Conservation (phyloP, 352 stramenopile species). For the Pythium aquatile region DNA sequence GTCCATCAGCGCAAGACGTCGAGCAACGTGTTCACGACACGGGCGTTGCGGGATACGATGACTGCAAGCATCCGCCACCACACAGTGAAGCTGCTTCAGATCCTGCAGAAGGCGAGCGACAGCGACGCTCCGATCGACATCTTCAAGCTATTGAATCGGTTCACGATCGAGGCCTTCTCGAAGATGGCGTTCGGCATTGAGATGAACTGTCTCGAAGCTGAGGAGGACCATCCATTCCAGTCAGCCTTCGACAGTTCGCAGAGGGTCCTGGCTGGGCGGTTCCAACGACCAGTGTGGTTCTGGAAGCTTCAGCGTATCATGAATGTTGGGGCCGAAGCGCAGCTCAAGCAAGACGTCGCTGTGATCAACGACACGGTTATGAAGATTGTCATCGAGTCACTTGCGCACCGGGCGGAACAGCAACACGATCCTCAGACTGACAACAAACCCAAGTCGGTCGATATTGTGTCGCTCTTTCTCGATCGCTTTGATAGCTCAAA, state of each 20-base stretch:
- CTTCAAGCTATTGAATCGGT: slow-evolving; percentile 8
- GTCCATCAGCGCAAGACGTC: slow-evolving; percentile 69
- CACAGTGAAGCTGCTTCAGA: not conserved
- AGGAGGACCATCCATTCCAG: slow-evolving; percentile 15
- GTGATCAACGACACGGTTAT: slow-evolving; percentile 35
- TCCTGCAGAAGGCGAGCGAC: not conserved
- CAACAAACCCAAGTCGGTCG: slow-evolving; percentile 24
- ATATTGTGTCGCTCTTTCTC: slow-evolving; percentile 21
- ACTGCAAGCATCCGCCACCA: not conserved
- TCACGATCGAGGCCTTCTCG: slow-evolving; percentile 22
- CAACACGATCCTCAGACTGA: not conserved
- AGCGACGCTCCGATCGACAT: not conserved
- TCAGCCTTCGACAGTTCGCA: slow-evolving; percentile 33
- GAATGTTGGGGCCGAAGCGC: slow-evolving; percentile 36
- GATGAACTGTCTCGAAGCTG: slow-evolving; percentile 9
- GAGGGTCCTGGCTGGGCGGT: slow-evolving; percentile 30
- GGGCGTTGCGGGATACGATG: slow-evolving; percentile 52
- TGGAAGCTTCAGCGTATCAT: slow-evolving; percentile 50
- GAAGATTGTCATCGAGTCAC: slow-evolving; percentile 35
- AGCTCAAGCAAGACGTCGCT: slow-evolving; percentile 34
- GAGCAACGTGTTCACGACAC: slow-evolving; percentile 82
- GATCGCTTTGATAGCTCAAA: not conserved
- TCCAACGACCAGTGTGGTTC: slow-evolving; percentile 36
- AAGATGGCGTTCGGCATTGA: slow-evolving; percentile 23
- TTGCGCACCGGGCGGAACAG: not conserved